Conservation (phyloP, 2,329 filamentous ascomycete species). For the Colletotrichum karsti region DNA sequence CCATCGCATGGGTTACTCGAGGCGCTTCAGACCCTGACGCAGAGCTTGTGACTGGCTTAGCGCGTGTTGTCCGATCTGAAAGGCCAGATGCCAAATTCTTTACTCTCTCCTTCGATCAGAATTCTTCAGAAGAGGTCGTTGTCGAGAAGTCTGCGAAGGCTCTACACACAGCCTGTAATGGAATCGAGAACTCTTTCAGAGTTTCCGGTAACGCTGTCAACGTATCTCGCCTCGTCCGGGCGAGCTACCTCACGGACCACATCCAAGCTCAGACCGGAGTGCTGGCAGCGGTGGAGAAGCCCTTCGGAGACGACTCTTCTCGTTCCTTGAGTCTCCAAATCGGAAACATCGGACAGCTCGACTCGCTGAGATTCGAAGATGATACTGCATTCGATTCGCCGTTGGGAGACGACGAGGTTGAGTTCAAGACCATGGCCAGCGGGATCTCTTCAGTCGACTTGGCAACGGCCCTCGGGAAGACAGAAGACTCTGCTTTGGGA, state of each 20-base stretch:
- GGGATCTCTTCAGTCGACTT: constrained; percentile 56
- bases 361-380: constrained; percentile 36
- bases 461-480: constrained; percentile 38
- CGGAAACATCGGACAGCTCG: constrained; percentile 33
- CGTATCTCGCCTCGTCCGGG: constrained; percentile 13
- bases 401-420: constrained; percentile 44
- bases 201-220: not conserved
- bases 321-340: constrained; percentile 43
- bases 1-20: constrained; percentile 20
- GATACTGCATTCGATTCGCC: constrained; percentile 32
- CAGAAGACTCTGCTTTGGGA: constrained; percentile 32
- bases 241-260: constrained; percentile 17
- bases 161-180: not conserved
- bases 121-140: not conserved
- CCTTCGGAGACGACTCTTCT: not conserved
- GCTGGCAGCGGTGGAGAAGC: not conserved
- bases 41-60: constrained; percentile 33
- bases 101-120: constrained; percentile 30
- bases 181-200: constrained; percentile 10
- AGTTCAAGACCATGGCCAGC: constrained; percentile 50
- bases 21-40: constrained; percentile 26
- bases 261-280: constrained; percentile 26
- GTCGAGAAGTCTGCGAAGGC: not conserved
- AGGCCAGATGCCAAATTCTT: constrained; percentile 31
- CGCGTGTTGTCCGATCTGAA: constrained; percentile 32